These are phyloP conservation scores for Neofusicoccum cordaticola DNA, from an alignment of 2,329 filamentous ascomycete genomes.

Conservation along the genomic window DNA sequence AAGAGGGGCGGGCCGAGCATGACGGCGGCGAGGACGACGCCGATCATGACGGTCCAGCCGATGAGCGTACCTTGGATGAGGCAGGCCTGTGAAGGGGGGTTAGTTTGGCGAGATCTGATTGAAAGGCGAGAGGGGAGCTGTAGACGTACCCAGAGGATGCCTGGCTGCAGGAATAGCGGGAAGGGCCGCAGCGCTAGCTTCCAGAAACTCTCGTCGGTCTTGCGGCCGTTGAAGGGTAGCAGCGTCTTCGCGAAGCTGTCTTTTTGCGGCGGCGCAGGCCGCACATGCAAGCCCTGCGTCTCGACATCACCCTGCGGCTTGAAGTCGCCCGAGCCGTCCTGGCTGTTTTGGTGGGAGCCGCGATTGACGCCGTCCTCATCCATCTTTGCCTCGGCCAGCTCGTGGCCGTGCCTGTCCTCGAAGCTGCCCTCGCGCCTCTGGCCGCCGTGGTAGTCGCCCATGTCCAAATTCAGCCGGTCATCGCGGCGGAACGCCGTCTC, in stretches of 20 bases:
- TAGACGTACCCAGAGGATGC: constrained; percentile 67
- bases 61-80: constrained; percentile 87
- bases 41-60: constrained; percentile 93
- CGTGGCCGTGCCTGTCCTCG: background rate
- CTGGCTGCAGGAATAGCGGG: constrained; percentile 78
- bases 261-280: constrained; percentile 40
- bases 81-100: constrained; percentile 42
- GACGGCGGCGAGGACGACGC: constrained; percentile 76
- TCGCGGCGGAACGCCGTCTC: constrained; percentile 78
- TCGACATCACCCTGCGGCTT: background rate
- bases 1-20: constrained; percentile 78
- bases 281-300: background rate
- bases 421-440: background rate
- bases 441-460: constrained; percentile 31
- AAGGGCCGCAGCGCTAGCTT: constrained; percentile 69
- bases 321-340: background rate
- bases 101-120: background rate
- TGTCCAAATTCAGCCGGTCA: constrained; percentile 67
- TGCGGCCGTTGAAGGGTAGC: constrained; percentile 74
- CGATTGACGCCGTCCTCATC: background rate
- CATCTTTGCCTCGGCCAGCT: constrained; percentile 1
- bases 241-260: constrained; percentile 59
- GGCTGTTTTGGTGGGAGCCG: constrained; percentile 4
- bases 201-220: constrained; percentile 72
- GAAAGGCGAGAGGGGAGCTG: background rate